Conservation (phyloP, 805 yeast genomes). For the Candida succiphila region DNA sequence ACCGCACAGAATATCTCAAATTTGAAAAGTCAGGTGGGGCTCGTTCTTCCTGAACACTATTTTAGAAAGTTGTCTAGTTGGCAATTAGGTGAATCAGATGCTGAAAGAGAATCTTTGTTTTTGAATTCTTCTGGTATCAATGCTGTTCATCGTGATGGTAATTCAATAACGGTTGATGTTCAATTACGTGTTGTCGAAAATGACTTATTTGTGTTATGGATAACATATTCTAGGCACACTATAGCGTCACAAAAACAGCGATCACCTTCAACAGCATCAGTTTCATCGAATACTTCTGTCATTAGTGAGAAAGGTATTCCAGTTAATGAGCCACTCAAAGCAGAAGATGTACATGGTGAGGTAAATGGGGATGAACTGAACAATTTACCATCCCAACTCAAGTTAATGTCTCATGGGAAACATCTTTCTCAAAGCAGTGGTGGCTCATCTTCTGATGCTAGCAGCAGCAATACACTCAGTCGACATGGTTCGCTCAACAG, state of each 20-base stretch:
- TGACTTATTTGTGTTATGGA: constrained; percentile 65
- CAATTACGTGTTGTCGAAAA: constrained; percentile 64
- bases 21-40: constrained; percentile 41
- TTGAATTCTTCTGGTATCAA: constrained; percentile 55
- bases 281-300: too few species aligned
- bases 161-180: constrained; percentile 55
- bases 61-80: constrained; percentile 61
- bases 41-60: constrained; percentile 86
- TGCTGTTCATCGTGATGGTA: constrained; percentile 67
- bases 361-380: constrained; percentile 2
- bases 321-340: not conserved
- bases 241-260: not conserved
- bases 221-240: constrained; percentile 61
- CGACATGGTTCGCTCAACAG: constrained; percentile 5
- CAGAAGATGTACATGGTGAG: not conserved
- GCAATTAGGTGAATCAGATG: constrained; percentile 14
- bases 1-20: constrained; percentile 32
- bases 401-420: constrained; percentile 30
- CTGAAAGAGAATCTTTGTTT: constrained; percentile 41
- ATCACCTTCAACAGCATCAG: not conserved
- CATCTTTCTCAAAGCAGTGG: constrained; percentile 21
- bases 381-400: constrained; percentile 47
- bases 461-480: not conserved
- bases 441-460: constrained; percentile 16
- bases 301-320: not conserved